phyloP scores from a whole-genome alignment of 257 asterid genomes.

The Ajuga chamaepitys region DNA sequence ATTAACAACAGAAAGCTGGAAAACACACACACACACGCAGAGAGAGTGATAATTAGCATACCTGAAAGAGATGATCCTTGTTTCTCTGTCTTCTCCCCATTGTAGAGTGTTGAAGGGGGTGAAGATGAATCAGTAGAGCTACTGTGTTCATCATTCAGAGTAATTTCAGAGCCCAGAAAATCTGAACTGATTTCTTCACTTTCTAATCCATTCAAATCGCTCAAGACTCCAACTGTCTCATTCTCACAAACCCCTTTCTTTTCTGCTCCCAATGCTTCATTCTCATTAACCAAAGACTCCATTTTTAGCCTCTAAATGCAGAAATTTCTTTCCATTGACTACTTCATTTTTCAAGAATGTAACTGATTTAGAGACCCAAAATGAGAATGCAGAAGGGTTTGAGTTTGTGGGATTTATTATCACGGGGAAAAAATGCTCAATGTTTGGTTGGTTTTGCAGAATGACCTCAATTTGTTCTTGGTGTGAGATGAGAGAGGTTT shows the following conservation, averaged over 20 bases:
- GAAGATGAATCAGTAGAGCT: conserved; percentile 43
- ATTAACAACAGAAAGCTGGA: too few relatives aligned
- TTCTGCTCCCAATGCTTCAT: conserved; percentile 4
- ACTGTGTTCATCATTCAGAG: conserved; percentile 36
- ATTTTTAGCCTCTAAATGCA: conserved; percentile 28
- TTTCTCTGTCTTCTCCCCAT: conserved; percentile 35
- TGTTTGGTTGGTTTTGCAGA: conserved; percentile 10
- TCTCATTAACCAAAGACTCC: conserved; percentile 27
- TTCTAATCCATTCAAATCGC: conserved; percentile 23
- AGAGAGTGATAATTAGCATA: not conserved
- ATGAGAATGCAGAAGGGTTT: conserved; percentile 25
- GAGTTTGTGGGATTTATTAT: conserved; percentile 13
- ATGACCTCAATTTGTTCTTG: conserved; percentile 24
- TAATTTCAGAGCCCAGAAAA: conserved; percentile 38
- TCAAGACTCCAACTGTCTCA: conserved; percentile 11
- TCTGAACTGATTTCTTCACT: conserved; percentile 38
- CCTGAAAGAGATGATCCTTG: conserved; percentile 54
- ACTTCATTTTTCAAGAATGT: conserved; percentile 20
- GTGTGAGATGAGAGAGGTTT: conserved; percentile 28
- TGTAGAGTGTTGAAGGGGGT: conserved; percentile 28
- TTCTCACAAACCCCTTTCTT: conserved; percentile 15
- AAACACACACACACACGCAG: not conserved
- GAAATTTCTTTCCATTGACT: conserved; percentile 19
- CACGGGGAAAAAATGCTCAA: conserved; percentile 16
- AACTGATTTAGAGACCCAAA: conserved; percentile 27